Conservation (phyloP, 2,329 filamentous ascomycete genomes). For the Shiraia bambusicola region DNA sequence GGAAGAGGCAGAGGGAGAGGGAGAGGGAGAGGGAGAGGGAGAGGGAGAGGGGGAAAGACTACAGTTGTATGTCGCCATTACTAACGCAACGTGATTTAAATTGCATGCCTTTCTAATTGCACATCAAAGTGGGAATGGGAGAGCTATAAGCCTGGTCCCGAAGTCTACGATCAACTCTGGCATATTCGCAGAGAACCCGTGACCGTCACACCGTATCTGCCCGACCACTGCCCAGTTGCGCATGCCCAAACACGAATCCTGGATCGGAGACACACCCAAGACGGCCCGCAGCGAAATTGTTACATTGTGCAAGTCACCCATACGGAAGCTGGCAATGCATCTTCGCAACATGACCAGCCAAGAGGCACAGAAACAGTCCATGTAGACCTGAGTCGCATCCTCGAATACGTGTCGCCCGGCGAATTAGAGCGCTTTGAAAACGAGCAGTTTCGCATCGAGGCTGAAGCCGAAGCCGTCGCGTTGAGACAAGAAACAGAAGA, state of each 20-base stretch:
- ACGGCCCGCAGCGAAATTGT: slow-evolving; percentile 23
- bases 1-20: slow-evolving; percentile 19
- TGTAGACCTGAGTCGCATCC: slow-evolving; percentile 32
- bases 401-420: slow-evolving; percentile 30
- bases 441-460: slow-evolving; percentile 31
- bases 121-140: slow-evolving; percentile 32
- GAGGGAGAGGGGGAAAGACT: slow-evolving; percentile 17
- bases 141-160: slow-evolving; percentile 27
- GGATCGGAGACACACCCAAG: slow-evolving; percentile 30
- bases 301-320: slow-evolving; percentile 28
- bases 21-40: slow-evolving; percentile 8
- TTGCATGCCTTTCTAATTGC: background rate
- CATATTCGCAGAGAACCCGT: slow-evolving; percentile 31
- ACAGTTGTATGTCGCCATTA: slow-evolving; percentile 14
- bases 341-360: slow-evolving; percentile 3
- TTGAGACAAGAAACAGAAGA: slow-evolving; percentile 25
- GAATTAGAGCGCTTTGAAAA: slow-evolving; percentile 40
- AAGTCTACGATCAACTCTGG: slow-evolving; percentile 34
- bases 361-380: slow-evolving; percentile 15
- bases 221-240: slow-evolving; percentile 30
- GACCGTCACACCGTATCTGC: slow-evolving; percentile 25
- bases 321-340: background rate
- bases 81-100: background rate
- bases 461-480: slow-evolving; percentile 26
- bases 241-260: slow-evolving; percentile 32